Evolutionary conservation across 306 rosid genomes (phyloP).

Genomic region (Mucuna pruriens): DNA sequence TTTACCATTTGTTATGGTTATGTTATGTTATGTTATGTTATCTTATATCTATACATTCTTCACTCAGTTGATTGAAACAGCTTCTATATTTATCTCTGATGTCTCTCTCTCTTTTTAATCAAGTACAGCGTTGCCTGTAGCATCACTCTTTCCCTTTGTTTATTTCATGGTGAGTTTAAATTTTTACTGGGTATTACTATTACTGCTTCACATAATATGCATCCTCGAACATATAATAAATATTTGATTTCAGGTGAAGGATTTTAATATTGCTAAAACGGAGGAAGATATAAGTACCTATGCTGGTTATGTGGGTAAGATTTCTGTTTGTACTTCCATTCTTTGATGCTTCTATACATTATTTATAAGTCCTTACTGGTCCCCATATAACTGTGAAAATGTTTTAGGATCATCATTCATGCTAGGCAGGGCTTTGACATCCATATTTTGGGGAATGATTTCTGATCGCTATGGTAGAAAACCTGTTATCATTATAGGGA

Average conservation of each 20-base stretch:
- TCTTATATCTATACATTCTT: not conserved
- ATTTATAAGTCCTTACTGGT: not conserved
- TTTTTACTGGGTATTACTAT: not conserved
- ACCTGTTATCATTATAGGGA: constrained; percentile 75
- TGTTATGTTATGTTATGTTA: not conserved
- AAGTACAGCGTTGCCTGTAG: constrained; percentile 43
- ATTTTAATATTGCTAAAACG: constrained; percentile 73
- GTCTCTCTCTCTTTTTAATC: not conserved
- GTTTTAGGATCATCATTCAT: constrained; percentile 76
- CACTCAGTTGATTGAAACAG: not conserved
- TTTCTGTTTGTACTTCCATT: not conserved
- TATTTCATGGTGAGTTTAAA: constrained; percentile 50
- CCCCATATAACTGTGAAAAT: not conserved
- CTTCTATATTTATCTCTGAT: not conserved
- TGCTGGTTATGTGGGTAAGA: constrained; percentile 84
- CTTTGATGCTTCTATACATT: not conserved
- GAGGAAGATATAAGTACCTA: constrained; percentile 81
- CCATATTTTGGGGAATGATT: constrained; percentile 77
- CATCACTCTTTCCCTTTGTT: constrained; percentile 48
- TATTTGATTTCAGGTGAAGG: constrained; percentile 59
- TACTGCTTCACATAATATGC: not conserved
- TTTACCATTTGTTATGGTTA: too few relatives aligned
- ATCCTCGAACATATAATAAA: not conserved
- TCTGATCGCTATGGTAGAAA: constrained; percentile 92
- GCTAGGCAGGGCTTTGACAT: constrained; percentile 84